phyloP scores from a whole-genome alignment of 192 early-diverging fungal species.

The Chytriomyces sp. region DNA sequence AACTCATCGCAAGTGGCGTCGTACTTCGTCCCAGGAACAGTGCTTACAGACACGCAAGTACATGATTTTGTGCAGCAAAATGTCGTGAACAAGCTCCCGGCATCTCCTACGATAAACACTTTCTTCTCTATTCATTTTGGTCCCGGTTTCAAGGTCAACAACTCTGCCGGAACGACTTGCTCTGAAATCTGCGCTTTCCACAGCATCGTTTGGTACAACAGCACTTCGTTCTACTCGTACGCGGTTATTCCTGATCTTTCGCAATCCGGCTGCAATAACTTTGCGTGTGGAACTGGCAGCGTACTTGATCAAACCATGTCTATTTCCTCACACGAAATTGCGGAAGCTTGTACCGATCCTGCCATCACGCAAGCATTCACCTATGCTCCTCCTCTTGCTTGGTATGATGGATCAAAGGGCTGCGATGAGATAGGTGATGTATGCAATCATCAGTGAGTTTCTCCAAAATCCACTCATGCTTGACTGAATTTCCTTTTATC shows the following conservation, averaged over 20 bases:
- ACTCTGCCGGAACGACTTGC: no score
- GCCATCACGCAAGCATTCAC: background rate
- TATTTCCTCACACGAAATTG: conserved; percentile 25
- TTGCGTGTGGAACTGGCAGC: conserved; percentile 24
- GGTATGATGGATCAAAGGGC: conserved; percentile 21
- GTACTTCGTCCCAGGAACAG: background rate
- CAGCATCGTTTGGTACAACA: conserved; percentile 22
- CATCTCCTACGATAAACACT: conserved; percentile 33
- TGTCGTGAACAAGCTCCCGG: background rate
- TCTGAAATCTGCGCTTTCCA: no score
- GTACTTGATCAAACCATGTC: background rate
- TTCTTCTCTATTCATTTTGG: conserved; percentile 41
- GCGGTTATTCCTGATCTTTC: conserved; percentile 42
- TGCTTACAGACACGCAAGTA: no score
- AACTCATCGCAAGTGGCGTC: background rate
- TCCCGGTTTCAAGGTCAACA: conserved; percentile 19
- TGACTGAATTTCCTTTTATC: no score
- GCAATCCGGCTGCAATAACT: conserved; percentile 32
- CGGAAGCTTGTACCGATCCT: conserved; percentile 20
- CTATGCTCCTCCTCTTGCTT: conserved; percentile 1
- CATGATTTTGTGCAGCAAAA: no score
- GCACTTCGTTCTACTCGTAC: conserved; percentile 13
- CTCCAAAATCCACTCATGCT: no score
- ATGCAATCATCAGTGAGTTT: no score
- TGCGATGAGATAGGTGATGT: conserved; percentile 36